These are phyloP conservation scores for Aspergillus neoniger DNA, from an alignment of 2,329 filamentous ascomycete species.

Conservation along the genomic window DNA sequence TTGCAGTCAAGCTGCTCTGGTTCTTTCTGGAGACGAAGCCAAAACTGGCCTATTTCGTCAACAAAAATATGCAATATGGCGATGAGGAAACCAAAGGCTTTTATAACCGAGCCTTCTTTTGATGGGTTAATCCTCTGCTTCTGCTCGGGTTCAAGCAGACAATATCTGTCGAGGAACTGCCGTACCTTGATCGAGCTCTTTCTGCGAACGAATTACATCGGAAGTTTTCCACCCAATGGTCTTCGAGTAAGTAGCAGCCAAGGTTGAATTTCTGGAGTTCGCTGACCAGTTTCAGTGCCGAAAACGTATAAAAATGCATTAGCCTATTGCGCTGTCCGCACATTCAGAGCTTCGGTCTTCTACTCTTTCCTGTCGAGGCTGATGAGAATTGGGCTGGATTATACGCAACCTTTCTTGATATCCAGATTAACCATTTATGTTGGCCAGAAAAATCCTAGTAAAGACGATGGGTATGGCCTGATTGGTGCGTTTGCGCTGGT, in stretches of 20 bases:
- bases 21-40: constrained; percentile 3
- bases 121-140: constrained; percentile 13
- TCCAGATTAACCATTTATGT: neutral
- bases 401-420: constrained; percentile 7
- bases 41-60: neutral
- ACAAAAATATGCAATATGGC: neutral
- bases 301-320: neutral
- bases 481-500: constrained; percentile 3
- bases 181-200: constrained; percentile 5
- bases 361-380: neutral
- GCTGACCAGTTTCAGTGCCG: neutral
- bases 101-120: constrained; percentile 9
- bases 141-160: neutral
- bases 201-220: constrained; percentile 1
- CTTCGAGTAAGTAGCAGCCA: neutral
- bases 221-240: neutral
- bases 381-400: neutral
- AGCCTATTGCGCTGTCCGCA: neutral
- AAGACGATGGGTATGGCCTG: neutral
- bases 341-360: neutral
- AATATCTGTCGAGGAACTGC: constrained; percentile 4
- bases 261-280: no score
- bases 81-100: constrained; percentile 1
- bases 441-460: neutral
- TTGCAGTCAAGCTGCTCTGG: constrained; percentile 1